Conservation (phyloP, 73 alveolate genomes). For the Tetrahymena elliotti region DNA sequence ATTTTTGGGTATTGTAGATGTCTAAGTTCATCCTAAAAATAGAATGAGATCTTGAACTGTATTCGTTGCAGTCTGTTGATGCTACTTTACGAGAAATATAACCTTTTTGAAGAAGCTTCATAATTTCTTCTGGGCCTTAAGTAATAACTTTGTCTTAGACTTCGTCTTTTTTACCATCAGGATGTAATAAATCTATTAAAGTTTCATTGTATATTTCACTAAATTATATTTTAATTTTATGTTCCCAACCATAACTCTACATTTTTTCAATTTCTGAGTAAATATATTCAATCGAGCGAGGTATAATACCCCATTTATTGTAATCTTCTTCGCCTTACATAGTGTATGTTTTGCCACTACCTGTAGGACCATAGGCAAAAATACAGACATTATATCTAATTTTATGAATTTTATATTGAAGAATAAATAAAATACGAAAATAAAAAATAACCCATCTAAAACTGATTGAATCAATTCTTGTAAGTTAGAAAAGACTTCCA, state of each 20-base stretch:
- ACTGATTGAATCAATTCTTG: neutral
- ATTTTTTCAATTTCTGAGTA: conserved; percentile 39
- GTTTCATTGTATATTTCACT: conserved; percentile 44
- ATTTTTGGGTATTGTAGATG: conserved; percentile 25
- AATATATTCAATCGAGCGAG: conserved; percentile 81
- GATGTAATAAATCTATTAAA: conserved; percentile 26
- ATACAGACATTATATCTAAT: conserved; percentile 98
- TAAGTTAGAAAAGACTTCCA: neutral
- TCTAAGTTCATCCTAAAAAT: conserved; percentile 66
- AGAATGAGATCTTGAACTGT: conserved; percentile 87
- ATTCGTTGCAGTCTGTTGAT: conserved; percentile 73
- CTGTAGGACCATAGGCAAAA: conserved; percentile 98
- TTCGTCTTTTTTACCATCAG: conserved; percentile 22
- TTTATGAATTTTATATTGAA: conserved; percentile 40
- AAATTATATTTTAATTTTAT: conserved; percentile 1
- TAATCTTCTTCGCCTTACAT: conserved; percentile 85
- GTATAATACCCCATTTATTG: conserved; percentile 82
- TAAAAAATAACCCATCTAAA: neutral
- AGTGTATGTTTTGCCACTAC: conserved; percentile 96
- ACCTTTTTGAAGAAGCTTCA: neutral
- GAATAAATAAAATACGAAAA: neutral
- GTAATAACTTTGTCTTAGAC: conserved; percentile 2
- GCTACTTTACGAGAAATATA: conserved; percentile 52
- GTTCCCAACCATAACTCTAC: conserved; percentile 24
- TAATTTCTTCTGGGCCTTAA: neutral